Conservation (phyloP, 768 basidiomycete species). For the Rubroboletus satanas region DNA sequence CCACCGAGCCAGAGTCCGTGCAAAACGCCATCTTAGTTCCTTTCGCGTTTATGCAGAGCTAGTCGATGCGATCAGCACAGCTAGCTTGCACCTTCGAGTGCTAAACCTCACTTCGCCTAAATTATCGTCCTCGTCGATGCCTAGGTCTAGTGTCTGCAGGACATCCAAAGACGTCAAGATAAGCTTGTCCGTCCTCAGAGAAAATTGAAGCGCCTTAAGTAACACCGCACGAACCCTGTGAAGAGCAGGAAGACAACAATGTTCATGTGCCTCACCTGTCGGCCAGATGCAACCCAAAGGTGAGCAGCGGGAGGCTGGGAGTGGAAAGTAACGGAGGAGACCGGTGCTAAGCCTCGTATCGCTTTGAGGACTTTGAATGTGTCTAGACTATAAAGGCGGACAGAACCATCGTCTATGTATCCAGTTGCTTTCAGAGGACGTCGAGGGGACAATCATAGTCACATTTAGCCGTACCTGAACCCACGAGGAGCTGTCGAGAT, state of each 20-base stretch:
- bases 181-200: constrained; percentile 47
- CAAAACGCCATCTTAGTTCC: constrained; percentile 58
- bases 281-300: constrained; percentile 67
- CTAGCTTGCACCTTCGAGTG: neutral
- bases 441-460: neutral
- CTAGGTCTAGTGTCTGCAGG: constrained; percentile 40
- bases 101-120: constrained; percentile 59
- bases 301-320: constrained; percentile 40
- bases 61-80: constrained; percentile 36
- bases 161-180: constrained; percentile 54
- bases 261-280: constrained; percentile 38
- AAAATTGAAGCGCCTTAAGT: constrained; percentile 35
- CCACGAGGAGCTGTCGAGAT: constrained; percentile 49
- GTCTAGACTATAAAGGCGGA: constrained; percentile 62
- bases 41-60: constrained; percentile 63
- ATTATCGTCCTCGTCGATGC: constrained; percentile 50
- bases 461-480: constrained; percentile 47
- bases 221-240: neutral
- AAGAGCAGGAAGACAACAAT: neutral
- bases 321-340: constrained; percentile 59
- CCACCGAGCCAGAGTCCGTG: constrained; percentile 65
- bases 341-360: constrained; percentile 53
- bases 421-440: constrained; percentile 1
- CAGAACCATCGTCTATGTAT: constrained; percentile 60
- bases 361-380: constrained; percentile 61